phyloP scores from a whole-genome alignment of 2,329 filamentous ascomycete species.

The Monosporascus ibericus region DNA sequence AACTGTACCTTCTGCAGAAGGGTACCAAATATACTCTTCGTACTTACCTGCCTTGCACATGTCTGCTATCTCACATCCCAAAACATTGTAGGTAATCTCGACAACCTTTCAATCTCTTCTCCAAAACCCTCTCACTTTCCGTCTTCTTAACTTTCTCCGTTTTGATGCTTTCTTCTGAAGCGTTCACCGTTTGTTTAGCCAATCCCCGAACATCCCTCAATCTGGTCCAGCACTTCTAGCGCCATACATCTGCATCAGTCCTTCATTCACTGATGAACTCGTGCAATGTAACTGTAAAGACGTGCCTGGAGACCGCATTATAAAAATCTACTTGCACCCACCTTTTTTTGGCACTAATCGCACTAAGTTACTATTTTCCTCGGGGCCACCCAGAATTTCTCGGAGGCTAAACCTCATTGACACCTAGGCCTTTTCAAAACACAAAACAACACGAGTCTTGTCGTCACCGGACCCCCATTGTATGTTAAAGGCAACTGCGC shows the following conservation, averaged over 20 bases:
- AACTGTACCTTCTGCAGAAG: neutral
- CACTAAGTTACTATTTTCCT: constrained; percentile 16
- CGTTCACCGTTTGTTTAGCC: neutral
- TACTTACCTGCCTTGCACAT: neutral
- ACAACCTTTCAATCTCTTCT: neutral
- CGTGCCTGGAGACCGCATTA: constrained; percentile 24
- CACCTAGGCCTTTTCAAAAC: constrained; percentile 13
- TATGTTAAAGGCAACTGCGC: neutral
- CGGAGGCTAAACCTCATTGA: constrained; percentile 14
- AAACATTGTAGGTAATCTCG: neutral
- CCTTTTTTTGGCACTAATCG: constrained; percentile 23
- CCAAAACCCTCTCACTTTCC: neutral
- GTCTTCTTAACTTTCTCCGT: neutral
- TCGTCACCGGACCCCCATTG: constrained; percentile 13
- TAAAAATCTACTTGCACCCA: constrained; percentile 21
- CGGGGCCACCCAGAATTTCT: constrained; percentile 19
- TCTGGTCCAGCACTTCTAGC: neutral
- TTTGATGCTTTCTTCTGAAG: neutral
- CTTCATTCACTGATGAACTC: neutral
- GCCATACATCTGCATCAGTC: neutral
- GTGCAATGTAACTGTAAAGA: neutral
- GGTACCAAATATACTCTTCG: neutral
- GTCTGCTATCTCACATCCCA: neutral
- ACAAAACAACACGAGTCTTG: constrained; percentile 14
- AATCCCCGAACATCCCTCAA: neutral